Base-by-base conservation (phyloP, 2,329 filamentous ascomycete genomes). In the Fusarium pseudograminearum region DNA sequence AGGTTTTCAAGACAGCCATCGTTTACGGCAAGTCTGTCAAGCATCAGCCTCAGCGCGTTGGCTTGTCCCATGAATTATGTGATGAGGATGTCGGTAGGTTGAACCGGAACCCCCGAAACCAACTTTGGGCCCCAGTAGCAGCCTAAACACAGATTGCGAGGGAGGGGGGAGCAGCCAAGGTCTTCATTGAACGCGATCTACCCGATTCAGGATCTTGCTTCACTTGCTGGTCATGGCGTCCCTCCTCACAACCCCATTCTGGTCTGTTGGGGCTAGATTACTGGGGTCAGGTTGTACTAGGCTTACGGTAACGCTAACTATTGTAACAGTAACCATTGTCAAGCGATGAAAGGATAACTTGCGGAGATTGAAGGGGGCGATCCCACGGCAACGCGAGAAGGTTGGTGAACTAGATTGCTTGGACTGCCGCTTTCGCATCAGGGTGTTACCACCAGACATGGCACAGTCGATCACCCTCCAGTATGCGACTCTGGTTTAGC, bases 1-100 rank as follows among this genome's bases (percentile, higher is more conserved):
- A 99, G 75, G 91, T 97, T 74, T 99, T 99, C 86, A 97, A 95
- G 82, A 89, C 91, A 66, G 96, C 96, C 57, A 91, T 99, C 78
- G 96, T 99, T 42, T 99, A 98, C 80, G 96, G 96, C 73, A 96
- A 95, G 80, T 98, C 94, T 58, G 95, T 98, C 73, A 98, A 98
- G 86, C 96, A 99, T 83, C 96, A 98, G 83, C 96, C 96, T 71
- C 96, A 99, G 83, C 89, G 94, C 76, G 96, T 98, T 68, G 96
- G 96, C 51, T 86, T 99, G 71, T 84, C 88, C 55, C 96, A 99
- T 80, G 93, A 97, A 84, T 86, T 99, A 76, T 93, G 90, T 61
- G 96, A 99, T 80, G 96, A 99, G 83, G 96, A 99, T 83, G 97
- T 99, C 81, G 93, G 93, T 95, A 86, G 83, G 90, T 85, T 53